Evolutionary conservation across 2,329 filamentous ascomycete species (phyloP).

Genomic region (Alternaria incomplexa): DNA sequence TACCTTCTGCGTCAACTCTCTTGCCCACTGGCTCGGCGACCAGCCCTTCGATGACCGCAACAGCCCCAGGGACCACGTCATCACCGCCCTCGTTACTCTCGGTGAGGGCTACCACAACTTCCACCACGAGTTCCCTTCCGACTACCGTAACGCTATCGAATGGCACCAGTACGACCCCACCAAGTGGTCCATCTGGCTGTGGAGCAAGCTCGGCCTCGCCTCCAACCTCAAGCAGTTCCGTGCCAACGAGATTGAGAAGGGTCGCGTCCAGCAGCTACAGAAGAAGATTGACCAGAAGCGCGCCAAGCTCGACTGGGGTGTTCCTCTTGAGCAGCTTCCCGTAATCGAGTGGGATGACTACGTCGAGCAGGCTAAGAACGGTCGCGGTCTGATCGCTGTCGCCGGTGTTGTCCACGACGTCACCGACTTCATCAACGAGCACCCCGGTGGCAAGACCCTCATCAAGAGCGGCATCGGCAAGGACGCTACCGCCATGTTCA

Average conservation of each 20-base stretch:
- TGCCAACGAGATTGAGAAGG: conserved; percentile 54
- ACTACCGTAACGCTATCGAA: conserved; percentile 53
- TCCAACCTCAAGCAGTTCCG: conserved; percentile 54
- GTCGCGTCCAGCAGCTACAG: conserved; percentile 52
- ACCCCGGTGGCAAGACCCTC: conserved; percentile 52
- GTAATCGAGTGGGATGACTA: conserved; percentile 55
- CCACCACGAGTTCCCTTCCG: conserved; percentile 54
- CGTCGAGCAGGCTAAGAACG: conserved; percentile 51
- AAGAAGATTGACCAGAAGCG: conserved; percentile 56
- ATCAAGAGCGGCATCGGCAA: conserved; percentile 52
- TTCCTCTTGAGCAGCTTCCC: conserved; percentile 52
- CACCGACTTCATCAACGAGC: conserved; percentile 52
- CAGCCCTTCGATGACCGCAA: conserved; percentile 55
- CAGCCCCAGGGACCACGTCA: conserved; percentile 51
- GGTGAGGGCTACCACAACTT: conserved; percentile 55
- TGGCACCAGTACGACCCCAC: conserved; percentile 53
- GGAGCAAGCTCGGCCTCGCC: conserved; percentile 52
- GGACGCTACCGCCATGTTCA: conserved; percentile 54
- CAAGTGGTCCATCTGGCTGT: conserved; percentile 54
- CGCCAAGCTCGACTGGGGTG: conserved; percentile 51
- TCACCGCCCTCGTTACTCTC: conserved; percentile 52
- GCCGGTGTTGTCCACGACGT: conserved; percentile 53
- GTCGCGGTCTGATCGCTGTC: conserved; percentile 50
- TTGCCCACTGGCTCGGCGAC: conserved; percentile 60
- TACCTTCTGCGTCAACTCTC: conserved; percentile 62